A percentile compares a stretch with the other conserved stretches of the same genome.
These are phyloP conservation scores for Suhomyces sp. DNA, from an alignment of 805 yeast genomes.

Conservation along the genomic window DNA sequence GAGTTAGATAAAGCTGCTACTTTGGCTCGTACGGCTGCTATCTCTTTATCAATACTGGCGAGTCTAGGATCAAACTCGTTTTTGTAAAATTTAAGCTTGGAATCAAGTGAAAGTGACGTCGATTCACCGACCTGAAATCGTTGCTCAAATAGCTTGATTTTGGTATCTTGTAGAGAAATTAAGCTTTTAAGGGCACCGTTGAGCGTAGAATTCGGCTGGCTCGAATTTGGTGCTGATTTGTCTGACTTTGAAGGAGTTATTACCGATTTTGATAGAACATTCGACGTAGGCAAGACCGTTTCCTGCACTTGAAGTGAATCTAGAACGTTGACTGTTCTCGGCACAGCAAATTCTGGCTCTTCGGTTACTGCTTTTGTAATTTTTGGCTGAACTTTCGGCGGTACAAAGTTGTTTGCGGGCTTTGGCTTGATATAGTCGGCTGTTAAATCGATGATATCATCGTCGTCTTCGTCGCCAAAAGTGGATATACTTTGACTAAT, in stretches of 20 bases:
- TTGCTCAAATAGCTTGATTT: constrained; percentile 12
- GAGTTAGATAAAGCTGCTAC: neutral
- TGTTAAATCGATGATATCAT: constrained; percentile 1
- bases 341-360: neutral
- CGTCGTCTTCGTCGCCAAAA: constrained; percentile 1
- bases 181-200: neutral
- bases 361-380: neutral
- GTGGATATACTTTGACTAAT: neutral
- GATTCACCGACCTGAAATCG: constrained; percentile 33
- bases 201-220: neutral
- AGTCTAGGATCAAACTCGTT: constrained; percentile 25
- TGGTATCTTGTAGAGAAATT: constrained; percentile 4
- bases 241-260: neutral
- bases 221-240: neutral
- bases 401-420: neutral
- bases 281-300: neutral
- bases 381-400: neutral
- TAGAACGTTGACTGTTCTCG: neutral
- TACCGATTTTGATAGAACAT: neutral
- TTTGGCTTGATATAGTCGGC: neutral
- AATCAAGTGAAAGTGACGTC: constrained; percentile 36
- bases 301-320: neutral
- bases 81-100: constrained; percentile 26
- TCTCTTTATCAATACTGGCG: neutral
- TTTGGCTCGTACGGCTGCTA: neutral